Conservation (phyloP, 495 filamentous ascomycete genomes). For the Penicillium waksmanii region DNA sequence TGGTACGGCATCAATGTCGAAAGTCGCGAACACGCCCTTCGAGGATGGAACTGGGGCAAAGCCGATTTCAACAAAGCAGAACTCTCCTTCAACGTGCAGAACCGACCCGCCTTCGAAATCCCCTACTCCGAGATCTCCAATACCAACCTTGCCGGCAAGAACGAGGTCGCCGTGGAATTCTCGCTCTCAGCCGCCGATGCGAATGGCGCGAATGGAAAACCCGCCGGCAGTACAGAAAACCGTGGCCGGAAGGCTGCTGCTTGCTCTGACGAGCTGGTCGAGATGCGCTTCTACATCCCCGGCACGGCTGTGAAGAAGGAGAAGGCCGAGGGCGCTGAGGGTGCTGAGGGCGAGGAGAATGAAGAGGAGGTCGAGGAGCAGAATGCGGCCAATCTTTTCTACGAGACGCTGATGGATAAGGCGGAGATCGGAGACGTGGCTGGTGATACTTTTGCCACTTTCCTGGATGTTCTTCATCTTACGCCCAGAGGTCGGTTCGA, state of each 20-base stretch:
- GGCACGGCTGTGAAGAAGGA: slow-evolving; percentile 87
- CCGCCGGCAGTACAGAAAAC: slow-evolving; percentile 73
- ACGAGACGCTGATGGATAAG: slow-evolving; percentile 97
- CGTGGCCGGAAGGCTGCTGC: slow-evolving; percentile 88
- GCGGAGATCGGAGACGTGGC: slow-evolving; percentile 99
- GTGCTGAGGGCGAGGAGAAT: slow-evolving; percentile 69
- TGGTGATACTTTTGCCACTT: slow-evolving; percentile 95
- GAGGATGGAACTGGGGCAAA: slow-evolving; percentile 99
- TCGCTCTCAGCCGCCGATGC: slow-evolving; percentile 65
- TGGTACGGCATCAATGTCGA: slow-evolving; percentile 96
- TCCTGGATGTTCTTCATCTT: slow-evolving; percentile 95
- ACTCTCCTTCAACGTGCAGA: slow-evolving; percentile 94
- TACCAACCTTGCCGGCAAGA: slow-evolving; percentile 95
- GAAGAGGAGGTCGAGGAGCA: slow-evolving; percentile 82
- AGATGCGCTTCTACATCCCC: slow-evolving; percentile 99
- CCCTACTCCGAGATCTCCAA: slow-evolving; percentile 98
- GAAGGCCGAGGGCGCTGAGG: slow-evolving; percentile 72
- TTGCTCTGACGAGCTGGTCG: slow-evolving; percentile 88
- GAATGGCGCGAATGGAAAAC: slow-evolving; percentile 70
- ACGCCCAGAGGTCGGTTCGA: slow-evolving; percentile 99
- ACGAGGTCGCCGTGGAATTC: slow-evolving; percentile 97
- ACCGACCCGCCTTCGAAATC: slow-evolving; percentile 95
- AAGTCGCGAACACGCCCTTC: slow-evolving; percentile 87
- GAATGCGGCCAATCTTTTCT: slow-evolving; percentile 93
- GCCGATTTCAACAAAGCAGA: slow-evolving; percentile 95